These are phyloP conservation scores for Wickerhamomyces strasburgensis DNA, from an alignment of 805 yeast species.

Conservation along the genomic window DNA sequence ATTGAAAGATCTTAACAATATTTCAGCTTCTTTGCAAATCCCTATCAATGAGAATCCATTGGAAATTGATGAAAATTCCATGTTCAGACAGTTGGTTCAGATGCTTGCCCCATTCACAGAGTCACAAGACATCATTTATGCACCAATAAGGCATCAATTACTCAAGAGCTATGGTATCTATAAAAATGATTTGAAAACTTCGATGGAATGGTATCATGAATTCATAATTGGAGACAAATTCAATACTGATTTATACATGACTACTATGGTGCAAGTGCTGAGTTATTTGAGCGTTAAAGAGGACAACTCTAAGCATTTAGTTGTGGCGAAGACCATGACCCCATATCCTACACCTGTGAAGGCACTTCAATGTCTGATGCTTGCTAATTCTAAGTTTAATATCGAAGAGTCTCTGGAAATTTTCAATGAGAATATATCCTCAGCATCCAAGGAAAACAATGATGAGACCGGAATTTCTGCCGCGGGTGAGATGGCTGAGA, in stretches of 20 bases:
- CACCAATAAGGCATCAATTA: constrained; percentile 5
- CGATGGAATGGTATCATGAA: constrained; percentile 24
- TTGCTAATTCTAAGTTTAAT: constrained; percentile 37
- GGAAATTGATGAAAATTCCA: constrained; percentile 3
- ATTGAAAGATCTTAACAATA: neutral
- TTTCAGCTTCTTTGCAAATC: constrained; percentile 1
- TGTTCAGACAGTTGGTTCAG: constrained; percentile 2
- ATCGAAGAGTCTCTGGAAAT: constrained; percentile 35
- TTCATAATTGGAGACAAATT: constrained; percentile 35
- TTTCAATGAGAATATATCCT: constrained; percentile 41
- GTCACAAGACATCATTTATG: neutral
- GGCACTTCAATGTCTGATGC: constrained; percentile 35
- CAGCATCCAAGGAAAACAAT: constrained; percentile 31
- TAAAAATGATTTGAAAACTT: constrained; percentile 6
- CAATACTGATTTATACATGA: constrained; percentile 38
- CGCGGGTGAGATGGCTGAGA: constrained; percentile 41
- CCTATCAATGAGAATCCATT: neutral
- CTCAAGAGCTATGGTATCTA: constrained; percentile 16
- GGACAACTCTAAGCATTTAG: constrained; percentile 26
- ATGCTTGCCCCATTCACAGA: constrained; percentile 5
- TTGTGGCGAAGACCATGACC: constrained; percentile 35
- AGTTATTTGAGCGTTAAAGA: constrained; percentile 36
- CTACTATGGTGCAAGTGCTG: constrained; percentile 35
- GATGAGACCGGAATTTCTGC: constrained; percentile 32
- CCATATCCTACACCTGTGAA: constrained; percentile 23